Evolutionary conservation across 2,329 filamentous ascomycete species (phyloP).

Genomic region (Bipolaris zeicola): DNA sequence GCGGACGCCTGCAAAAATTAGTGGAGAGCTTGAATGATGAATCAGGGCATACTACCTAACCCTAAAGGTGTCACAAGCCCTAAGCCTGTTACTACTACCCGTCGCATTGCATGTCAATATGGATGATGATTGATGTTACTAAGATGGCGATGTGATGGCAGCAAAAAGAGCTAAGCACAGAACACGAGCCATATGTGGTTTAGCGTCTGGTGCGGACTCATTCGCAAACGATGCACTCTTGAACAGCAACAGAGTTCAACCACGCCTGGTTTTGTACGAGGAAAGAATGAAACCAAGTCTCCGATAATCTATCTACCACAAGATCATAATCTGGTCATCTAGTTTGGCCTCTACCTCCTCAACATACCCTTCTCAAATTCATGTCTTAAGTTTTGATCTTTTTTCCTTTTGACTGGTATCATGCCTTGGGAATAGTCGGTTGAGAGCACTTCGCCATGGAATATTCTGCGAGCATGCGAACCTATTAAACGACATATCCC

Average conservation of each 20-base stretch:
- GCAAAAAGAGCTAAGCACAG: constrained; percentile 5
- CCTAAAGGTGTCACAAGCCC: constrained; percentile 70
- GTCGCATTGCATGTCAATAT: constrained; percentile 54
- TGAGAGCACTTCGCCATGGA: no score
- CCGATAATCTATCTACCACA: background rate
- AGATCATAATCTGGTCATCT: no score
- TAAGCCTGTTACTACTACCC: constrained; percentile 57
- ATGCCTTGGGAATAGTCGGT: no score
- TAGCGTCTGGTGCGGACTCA: background rate
- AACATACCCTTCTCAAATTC: no score
- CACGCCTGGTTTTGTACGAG: no score
- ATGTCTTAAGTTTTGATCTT: no score
- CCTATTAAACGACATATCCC: no score
- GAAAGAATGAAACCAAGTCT: no score
- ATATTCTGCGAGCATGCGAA: no score
- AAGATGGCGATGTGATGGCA: background rate
- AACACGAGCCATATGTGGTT: constrained; percentile 23
- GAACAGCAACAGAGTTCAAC: background rate
- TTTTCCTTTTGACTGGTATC: no score
- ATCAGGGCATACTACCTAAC: constrained; percentile 58
- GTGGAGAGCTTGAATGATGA: background rate
- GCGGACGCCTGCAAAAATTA: constrained; percentile 61
- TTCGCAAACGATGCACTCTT: background rate
- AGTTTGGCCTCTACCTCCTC: no score
- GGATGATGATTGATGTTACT: constrained; percentile 24